Evolutionary conservation across 805 yeast species (phyloP), one percentile per base, ranked within the genome.

Genomic region (Wickerhamiella brachini): DNA sequence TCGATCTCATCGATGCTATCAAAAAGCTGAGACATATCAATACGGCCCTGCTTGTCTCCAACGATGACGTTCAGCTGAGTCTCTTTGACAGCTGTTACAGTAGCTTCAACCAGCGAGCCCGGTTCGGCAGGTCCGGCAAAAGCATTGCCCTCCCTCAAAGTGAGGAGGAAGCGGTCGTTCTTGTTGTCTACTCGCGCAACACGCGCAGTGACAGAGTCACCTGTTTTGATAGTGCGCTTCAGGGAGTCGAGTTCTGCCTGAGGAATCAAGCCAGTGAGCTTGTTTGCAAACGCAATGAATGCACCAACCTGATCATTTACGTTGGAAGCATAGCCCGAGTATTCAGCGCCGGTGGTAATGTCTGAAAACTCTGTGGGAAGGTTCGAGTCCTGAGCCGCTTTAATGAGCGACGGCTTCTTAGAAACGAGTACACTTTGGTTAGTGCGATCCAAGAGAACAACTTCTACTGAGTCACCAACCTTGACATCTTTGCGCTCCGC

Each of bases 41-140:
- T 68, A 63, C 94, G 77, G 39, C 95, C 97, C 59, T 78, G 83
- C 62, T 83, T 81, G 53, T 83, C 93, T 49, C 93, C 88, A 45
- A 88, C 70, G 48, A 75, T 75, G 18, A 89, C 83, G 59, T 81
- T 80, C 57, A 89, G 69, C 67, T 85, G 93, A 5, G 85, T 78
- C 31, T 76, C 78, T 62, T 83, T 85, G 38, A 85, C 74, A 1
- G 81, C 69, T 47, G 74, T 80, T 51, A 89, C 68, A 17, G 63
- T 61, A 41, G 82, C 90, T 54, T 76, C 73, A 8, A 88, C 80
- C 21, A 73, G 53, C 43, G 69, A 75, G 12, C 34, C 34, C 3
- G 34, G 34, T 15, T 29, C 34, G 5, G 74, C 70, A 9, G 61
- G 59, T 22, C 47, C 60, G 26, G 55, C 58, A 7, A 49, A 45